Evolutionary conservation across 169 alveolate genomes (phyloP), one percentile per base, ranked within the genome.

Genomic region (Plasmodium billcollinsi): DNA sequence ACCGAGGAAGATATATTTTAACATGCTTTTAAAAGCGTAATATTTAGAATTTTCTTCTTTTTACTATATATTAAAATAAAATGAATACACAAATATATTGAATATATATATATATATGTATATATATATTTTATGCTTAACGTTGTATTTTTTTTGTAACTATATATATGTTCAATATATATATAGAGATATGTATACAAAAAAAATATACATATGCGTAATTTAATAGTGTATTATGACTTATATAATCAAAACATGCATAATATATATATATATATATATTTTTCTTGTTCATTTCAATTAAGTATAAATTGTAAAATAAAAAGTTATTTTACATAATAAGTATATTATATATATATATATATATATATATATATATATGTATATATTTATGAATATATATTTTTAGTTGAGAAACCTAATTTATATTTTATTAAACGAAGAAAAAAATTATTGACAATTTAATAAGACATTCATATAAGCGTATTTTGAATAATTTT

Each of bases 1-100:
- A 26, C 90, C 90, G 29, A 20, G 70, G 20, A 80, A 9, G 70
- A 80, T 29, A 63, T 80, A 65, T 45, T 69, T 80, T n/a, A 67
- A 26, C 90, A 80, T 80, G n/a, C 14, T 74, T 8, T 20, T 14
- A 21, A 54, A 59, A 12, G 88, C 8, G 18, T n/a, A 12, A 52
- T 15, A n/a, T 52, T 52, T 15, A 6, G 20, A 12, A 52, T 52
- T 52, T 15, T n/a, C n/a, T 15, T 52, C 20, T 52, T n/a, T 6
- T n/a, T 52, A 52, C 20, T 15, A 52, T 52, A 52, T 52, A 52
- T 52, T 52, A n/a, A 52, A n/a, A 52, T 52, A 52, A 33, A 33
- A 5, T 9, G 33, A 12, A 18, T 61, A 61, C 14, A 61, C 45
- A 33, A 33, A 33, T 33, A 33, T 33, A 33, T 33, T 59, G 26